Base-by-base conservation (phyloP, 345 rosid genomes). In the Euphorbia peplus region DNA sequence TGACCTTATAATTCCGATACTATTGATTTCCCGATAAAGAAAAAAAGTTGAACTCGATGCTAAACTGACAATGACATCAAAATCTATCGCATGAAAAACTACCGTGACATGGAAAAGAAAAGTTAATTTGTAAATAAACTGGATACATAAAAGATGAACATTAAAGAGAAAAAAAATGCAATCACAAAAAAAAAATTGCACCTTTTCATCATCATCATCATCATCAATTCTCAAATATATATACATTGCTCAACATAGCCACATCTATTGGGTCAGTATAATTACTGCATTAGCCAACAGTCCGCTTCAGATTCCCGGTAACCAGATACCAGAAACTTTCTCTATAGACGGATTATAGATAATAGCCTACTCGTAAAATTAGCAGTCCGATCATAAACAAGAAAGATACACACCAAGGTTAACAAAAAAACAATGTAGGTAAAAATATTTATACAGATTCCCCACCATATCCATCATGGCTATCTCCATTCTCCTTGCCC, bases 401-500 rank as follows among this genome's bases (percentile, higher is more conserved):
- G 29, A 54, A 19, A 61, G 25, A 51, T 37, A 44, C 13, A 41
- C 16, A 14, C 18, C 67, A 42, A 22, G 13, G 53, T 55, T 11
- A 55, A 55, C 11, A 57, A 3, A 32, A 53, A 0, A 53, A 21
- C 15, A 28, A 14, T 60, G 25, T 30, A 52, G 11, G 32, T 41
- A 44, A 25, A 44, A 28, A 54, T 41, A 50, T 19, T 21, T 63
- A 76, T 37, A 76, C 76, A 18, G 76, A 76, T 57, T 76, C 76
- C 2, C 54, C 67, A 14, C 76, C 73, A 28, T 72, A 72, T 32
- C 70, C 72, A 63, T 73, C 80, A 57, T 69, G 82, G 42, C 54
- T 29, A 44, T 77, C 81, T 12, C 74, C 84, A 48, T 80, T 83
- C 53, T 78, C 87, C 72, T 77, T 80, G 68, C 84, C 65, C 69